Base-by-base conservation (phyloP, 1,139 yeast species). In the Blastobotrys aristatus region DNA sequence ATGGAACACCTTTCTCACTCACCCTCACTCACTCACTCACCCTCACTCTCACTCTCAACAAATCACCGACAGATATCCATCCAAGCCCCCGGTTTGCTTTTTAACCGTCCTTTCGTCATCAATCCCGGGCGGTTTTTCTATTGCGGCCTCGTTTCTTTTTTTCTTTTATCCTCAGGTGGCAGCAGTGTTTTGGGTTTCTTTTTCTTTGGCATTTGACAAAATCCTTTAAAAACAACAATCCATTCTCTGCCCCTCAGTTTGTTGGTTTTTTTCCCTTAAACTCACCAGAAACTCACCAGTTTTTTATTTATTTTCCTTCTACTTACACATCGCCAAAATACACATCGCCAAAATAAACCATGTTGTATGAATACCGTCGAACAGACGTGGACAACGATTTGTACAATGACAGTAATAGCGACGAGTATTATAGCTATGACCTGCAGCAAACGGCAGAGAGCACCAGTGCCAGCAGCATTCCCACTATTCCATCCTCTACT, bases 381-480 rank as follows among this genome's bases (percentile, higher is more conserved):
- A 17, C 37, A 4, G 21, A 33, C 17, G 33, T 30, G 17, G 33
- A 30, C 13, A 30, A 30, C 33, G 17, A 30, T 30, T 6, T 30
- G 17, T 30, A 30, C 17, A 14, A 16, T 11, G 27, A 21, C 27
- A 13, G 18, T 13, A 29, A 29, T 22, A 39, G 42, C 33, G 34
- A 39, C 31, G 40, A 37, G 17, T 26, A 37, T 18, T 22, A 30
- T 14, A 30, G 33, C 5, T 33, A 16, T 33, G 36, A 39, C 14
- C 18, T 26, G 5, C 32, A 39, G n/a, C 42, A 26, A 14, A 39
- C 31, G 2, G 5, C 42, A n/a, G 30, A 21, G 22, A 18, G 17
- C 14, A 39, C 42, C 11, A 37, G 40, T 18, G 20, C 42, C 21
- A 26, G 33, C 24, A 40, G 43, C 27, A 26, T 40, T 6, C 43